Evolutionary conservation across 2,329 filamentous ascomycete genomes (phyloP), one percentile per base, ranked within the genome.

Genomic region (Raffaelea arxii): DNA sequence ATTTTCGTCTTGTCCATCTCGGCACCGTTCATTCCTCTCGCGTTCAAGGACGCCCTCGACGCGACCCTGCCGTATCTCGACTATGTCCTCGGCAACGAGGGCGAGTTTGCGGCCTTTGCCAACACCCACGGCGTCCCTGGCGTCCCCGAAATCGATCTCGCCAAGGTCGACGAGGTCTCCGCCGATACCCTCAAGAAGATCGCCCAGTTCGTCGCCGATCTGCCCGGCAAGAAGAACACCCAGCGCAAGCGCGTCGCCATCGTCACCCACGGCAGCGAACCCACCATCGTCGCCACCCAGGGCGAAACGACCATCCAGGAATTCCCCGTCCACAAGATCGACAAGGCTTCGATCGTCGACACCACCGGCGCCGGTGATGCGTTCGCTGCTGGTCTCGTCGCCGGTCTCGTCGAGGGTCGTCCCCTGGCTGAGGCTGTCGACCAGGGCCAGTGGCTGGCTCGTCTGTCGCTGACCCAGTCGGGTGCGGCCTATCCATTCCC

Each of bases 301-400:
- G 79, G 79, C 54, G 75, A 80, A 62, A 77, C 79, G 36, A 75
- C 79, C 51, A 71, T 92, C 59, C 80, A 83, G 70, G 78, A 86
- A 64, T 92, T 82, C 72, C 76, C 82, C 19, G 89, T 98, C 44
- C 87, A 86, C 64, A 74, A 79, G 57, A 91, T 98, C 58, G 73
- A 78, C 55, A 72, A 77, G 64, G 75, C 78, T 43, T 72, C 86
- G 69, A 97, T 98, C 69, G 85, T 85, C 67, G 92, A 98, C 70
- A 97, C 91, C 66, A 97, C 91, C 63, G 92, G 92, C 63, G 92
- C 92, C 52, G 92, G 89, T 64, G 92, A 98, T 64, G 91, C 92
- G 45, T 98, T 98, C 61, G 91, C 92, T 49, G 92, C 89, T 62
- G 92, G 92, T 53, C 89, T 98, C 69, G 75, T 87, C 47, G 92